Evolutionary conservation across 208 protist genomes (phyloP).

Genomic region (Trichomonas vaginalis): DNA sequence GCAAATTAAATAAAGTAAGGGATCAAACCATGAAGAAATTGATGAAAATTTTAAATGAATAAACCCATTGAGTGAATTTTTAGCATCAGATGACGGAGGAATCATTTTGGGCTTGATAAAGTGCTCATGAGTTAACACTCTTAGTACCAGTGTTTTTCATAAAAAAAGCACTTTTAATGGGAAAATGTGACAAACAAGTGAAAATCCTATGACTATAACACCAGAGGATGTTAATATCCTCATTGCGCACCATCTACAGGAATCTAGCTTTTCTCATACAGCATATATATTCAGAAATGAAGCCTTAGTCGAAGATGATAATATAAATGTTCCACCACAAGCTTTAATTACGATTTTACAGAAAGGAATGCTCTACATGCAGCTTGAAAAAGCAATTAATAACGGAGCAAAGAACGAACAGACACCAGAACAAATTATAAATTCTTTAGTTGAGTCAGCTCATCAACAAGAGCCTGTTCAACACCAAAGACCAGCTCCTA

Average conservation of each 20-base stretch:
- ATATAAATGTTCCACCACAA: neutral
- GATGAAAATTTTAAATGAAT: too few relatives aligned
- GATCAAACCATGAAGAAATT: too few relatives aligned
- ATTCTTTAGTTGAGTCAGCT: neutral
- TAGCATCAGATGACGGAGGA: too few relatives aligned
- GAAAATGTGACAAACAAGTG: too few relatives aligned
- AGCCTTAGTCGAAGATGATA: neutral
- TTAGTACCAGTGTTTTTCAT: too few relatives aligned
- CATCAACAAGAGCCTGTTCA: neutral
- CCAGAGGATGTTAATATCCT: conserved; percentile 68
- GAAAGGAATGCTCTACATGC: conserved; percentile 14
- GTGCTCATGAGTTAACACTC: too few relatives aligned
- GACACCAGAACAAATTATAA: neutral
- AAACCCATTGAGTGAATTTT: too few relatives aligned
- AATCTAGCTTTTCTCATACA: conserved; percentile 37
- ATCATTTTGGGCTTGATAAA: too few relatives aligned
- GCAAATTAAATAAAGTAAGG: too few relatives aligned
- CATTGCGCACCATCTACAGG: conserved; percentile 61
- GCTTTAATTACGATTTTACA: neutral
- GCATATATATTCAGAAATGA: neutral
- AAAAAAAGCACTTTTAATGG: too few relatives aligned
- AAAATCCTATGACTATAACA: conserved; percentile 53
- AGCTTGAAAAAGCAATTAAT: neutral
- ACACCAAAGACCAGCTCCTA: neutral
- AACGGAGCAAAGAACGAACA: neutral